Percentiles rank a stretch among this genome's conserved stretches.
phyloP scores from a whole-genome alignment of 371 early-diverging fungal genomes.

The Lichtheimia corymbifera region DNA sequence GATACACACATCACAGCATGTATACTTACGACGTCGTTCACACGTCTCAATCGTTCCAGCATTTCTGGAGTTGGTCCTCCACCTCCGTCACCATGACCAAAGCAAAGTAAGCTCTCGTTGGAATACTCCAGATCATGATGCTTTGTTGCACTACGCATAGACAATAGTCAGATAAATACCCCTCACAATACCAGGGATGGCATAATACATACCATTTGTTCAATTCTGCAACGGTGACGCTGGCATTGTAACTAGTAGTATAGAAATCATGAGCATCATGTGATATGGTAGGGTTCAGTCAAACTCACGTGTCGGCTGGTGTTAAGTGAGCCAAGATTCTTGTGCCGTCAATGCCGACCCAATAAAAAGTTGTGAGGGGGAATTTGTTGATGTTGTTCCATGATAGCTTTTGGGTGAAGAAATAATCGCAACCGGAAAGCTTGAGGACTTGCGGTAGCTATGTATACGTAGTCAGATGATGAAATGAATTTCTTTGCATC shows the following conservation, averaged over 20 bases:
- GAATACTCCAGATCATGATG: slow-evolving; percentile 45
- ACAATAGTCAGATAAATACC: not conserved
- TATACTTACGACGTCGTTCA: slow-evolving; percentile 66
- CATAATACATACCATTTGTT: slow-evolving; percentile 33
- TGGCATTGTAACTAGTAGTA: slow-evolving; percentile 34
- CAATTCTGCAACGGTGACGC: slow-evolving; percentile 36
- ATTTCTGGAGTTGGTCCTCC: slow-evolving; percentile 89
- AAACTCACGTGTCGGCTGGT: slow-evolving; percentile 76
- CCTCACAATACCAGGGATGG: not conserved
- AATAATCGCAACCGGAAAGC: slow-evolving; percentile 84
- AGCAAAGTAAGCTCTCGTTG: slow-evolving; percentile 45
- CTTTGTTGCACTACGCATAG: slow-evolving; percentile 30
- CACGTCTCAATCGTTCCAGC: slow-evolving; percentile 80
- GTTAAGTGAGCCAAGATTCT: slow-evolving; percentile 81
- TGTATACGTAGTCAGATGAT: not conserved
- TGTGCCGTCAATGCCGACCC: slow-evolving; percentile 78
- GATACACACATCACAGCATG: not conserved
- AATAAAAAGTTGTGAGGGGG: slow-evolving; percentile 92
- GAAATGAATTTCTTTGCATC: not conserved
- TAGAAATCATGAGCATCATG: not conserved
- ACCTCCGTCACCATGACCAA: slow-evolving; percentile 93
- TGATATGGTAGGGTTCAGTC: not conserved
- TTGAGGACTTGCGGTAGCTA: slow-evolving; percentile 90
- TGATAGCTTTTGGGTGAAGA: slow-evolving; percentile 97
- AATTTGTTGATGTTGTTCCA: slow-evolving; percentile 99